Conservation (phyloP, 2,329 filamentous ascomycete genomes). For the Erysiphe pulchra region DNA sequence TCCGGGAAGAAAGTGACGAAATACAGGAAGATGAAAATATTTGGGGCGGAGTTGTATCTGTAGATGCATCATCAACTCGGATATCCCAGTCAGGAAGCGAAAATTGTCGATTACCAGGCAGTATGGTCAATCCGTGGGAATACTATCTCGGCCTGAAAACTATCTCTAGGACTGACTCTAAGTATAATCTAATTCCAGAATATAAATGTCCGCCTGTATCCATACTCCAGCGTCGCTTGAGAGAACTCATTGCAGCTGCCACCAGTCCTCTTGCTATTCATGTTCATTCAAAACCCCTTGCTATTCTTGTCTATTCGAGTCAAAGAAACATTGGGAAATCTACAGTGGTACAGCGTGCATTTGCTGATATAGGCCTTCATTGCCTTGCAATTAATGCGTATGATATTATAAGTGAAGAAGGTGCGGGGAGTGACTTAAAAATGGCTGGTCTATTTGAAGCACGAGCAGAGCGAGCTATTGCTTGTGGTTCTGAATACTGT, state of each 20-base stretch:
- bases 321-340: slow-evolving; percentile 85
- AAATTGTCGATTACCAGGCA: slow-evolving; percentile 53
- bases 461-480: slow-evolving; percentile 66
- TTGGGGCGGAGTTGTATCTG: slow-evolving; percentile 69
- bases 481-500: slow-evolving; percentile 64
- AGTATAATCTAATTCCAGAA: slow-evolving; percentile 18
- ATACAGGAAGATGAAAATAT: slow-evolving; percentile 37
- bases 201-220: slow-evolving; percentile 25
- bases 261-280: slow-evolving; percentile 73
- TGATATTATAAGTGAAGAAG: slow-evolving; percentile 80
- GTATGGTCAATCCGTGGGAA: slow-evolving; percentile 56
- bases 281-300: slow-evolving; percentile 64
- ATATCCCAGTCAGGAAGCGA: slow-evolving; percentile 83
- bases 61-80: slow-evolving; percentile 66
- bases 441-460: slow-evolving; percentile 78
- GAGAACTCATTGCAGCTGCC: slow-evolving; percentile 67
- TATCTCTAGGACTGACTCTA: slow-evolving; percentile 24
- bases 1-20: slow-evolving; percentile 22
- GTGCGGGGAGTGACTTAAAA: slow-evolving; percentile 73
- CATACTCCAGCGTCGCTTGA: slow-evolving; percentile 41
- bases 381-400: slow-evolving; percentile 75
- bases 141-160: slow-evolving; percentile 66
- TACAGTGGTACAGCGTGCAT: slow-evolving; percentile 50
- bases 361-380: slow-evolving; percentile 73
- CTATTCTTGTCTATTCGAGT: slow-evolving; percentile 69